Conservation (phyloP, 805 yeast species). For the Brettanomyces custersianus region DNA sequence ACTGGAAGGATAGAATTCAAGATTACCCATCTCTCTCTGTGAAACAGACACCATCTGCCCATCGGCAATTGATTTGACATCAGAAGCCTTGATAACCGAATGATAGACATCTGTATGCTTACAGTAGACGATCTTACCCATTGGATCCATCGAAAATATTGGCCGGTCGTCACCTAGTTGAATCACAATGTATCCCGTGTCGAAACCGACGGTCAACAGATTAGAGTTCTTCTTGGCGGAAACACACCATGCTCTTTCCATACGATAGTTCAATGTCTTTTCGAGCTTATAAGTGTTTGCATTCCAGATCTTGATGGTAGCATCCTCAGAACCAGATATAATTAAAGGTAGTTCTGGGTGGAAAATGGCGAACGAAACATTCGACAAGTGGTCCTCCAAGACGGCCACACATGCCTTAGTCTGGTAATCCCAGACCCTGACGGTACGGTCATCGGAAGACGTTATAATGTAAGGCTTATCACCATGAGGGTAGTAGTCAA, state of each 20-base stretch:
- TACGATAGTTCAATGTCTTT: slow-evolving; percentile 80
- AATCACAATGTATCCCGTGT: slow-evolving; percentile 83
- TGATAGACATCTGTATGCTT: slow-evolving; percentile 85
- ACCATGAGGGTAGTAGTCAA: slow-evolving; percentile 93
- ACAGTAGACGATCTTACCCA: slow-evolving; percentile 87
- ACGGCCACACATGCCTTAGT: slow-evolving; percentile 93
- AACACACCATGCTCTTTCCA: slow-evolving; percentile 97
- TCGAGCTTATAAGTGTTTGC: slow-evolving; percentile 89
- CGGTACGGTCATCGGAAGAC: slow-evolving; percentile 81
- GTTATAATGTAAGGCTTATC: slow-evolving; percentile 96
- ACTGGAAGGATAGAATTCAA: slow-evolving; percentile 85
- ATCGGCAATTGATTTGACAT: slow-evolving; percentile 54
- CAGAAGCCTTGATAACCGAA: slow-evolving; percentile 61
- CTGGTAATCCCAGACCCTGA: slow-evolving; percentile 94
- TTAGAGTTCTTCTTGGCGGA: slow-evolving; percentile 67
- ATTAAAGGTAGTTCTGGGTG: slow-evolving; percentile 96
- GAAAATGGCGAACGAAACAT: slow-evolving; percentile 94
- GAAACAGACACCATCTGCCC: slow-evolving; percentile 73
- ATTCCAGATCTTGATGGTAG: slow-evolving; percentile 91
- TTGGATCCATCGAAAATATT: slow-evolving; percentile 82
- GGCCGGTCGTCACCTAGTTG: slow-evolving; percentile 94
- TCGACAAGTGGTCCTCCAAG: slow-evolving; percentile 85
- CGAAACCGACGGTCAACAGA: slow-evolving; percentile 86
- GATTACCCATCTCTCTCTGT: slow-evolving; percentile 87
- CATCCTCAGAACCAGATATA: slow-evolving; percentile 94